Evolutionary conservation across 1,284 basidiomycete genomes (phyloP), one percentile per base, ranked within the genome.

Genomic region (Sanghuangporus baumii): DNA sequence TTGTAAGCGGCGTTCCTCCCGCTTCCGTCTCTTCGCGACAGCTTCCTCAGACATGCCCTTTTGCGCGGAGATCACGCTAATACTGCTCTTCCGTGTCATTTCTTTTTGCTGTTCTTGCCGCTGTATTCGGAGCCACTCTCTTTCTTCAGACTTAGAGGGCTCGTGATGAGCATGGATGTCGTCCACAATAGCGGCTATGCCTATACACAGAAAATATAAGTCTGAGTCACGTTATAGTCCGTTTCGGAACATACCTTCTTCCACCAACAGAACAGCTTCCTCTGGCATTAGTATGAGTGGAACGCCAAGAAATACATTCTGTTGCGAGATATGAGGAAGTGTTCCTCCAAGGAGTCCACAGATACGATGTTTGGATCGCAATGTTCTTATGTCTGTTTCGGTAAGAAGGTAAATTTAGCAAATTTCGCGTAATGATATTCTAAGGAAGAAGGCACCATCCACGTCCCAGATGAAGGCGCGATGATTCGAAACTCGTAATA

Each of bases 251-350:
- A 23, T 61, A 92, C 94, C 85, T 67, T 90, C 87, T 64, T 90
- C 82, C 3, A 98, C 83, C 2, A 99, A 83, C 31, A 94, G 80
- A 2, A 92, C 91, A 2, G 91, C 93, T 73, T 99, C 97, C 73
- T 99, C 97, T 0, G 93, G 91, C 74, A 95, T 84, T 1, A 99
- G 78, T 18, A 94, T 79, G 2, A 98, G 78, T 1, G 97, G 97
- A 16, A 94, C 76, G 12, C 97, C 97, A 16, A 99, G 80, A 72
- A 99, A 99, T 1, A 93, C 86, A 75, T 99, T 99, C 75, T 99
- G 97, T 72, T 98, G 96, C 3, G 94, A 89, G 0, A 98, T 82
- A 71, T 96, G 92, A 2, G 97, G 96, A 20, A 99, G 81, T 0
- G 97, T 98, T 0, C 97, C 97, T 0, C 84, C 84, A 48, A 98